phyloP scores from a whole-genome alignment of 176 grass and related monocot genomes.

The Rhynchospora pubera region DNA sequence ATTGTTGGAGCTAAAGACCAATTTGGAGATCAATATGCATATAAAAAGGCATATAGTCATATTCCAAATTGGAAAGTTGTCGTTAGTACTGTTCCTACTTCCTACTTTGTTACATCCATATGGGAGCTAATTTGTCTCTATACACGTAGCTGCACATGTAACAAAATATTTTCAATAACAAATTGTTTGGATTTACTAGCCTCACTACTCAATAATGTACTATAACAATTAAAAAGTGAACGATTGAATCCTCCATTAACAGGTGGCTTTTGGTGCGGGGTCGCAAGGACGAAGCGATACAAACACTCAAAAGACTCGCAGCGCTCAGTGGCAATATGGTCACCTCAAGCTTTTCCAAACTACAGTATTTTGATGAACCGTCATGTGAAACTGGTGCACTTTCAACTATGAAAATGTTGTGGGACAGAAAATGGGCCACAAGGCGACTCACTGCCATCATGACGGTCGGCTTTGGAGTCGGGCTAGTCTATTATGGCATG shows the following conservation, averaged over 20 bases:
- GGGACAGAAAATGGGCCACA: slow-evolving; percentile 54
- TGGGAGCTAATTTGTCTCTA: neutral
- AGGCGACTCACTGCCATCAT: slow-evolving; percentile 58
- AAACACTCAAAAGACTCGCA: slow-evolving; percentile 44
- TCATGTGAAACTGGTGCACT: slow-evolving; percentile 13
- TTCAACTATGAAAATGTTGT: slow-evolving; percentile 40
- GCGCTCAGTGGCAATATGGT: slow-evolving; percentile 37
- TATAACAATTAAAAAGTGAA: too few species aligned
- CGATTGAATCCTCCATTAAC: neutral
- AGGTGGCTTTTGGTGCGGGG: slow-evolving; percentile 85
- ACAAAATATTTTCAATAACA: neutral
- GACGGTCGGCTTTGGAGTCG: slow-evolving; percentile 54
- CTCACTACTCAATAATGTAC: neutral
- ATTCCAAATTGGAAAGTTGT: neutral
- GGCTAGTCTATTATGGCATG: slow-evolving; percentile 86
- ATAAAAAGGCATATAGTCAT: neutral
- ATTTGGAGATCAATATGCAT: neutral
- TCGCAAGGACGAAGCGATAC: slow-evolving; percentile 60
- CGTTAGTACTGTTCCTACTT: neutral
- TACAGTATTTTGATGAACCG: slow-evolving; percentile 31
- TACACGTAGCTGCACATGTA: neutral
- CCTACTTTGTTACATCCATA: neutral
- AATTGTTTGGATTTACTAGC: neutral
- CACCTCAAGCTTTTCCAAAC: slow-evolving; percentile 73
- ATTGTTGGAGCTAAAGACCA: neutral